Percentiles rank a stretch among this genome's conserved stretches.
These are phyloP conservation scores for Ceratocystis alfenasii DNA, from an alignment of 2,329 filamentous ascomycete species.

Conservation along the genomic window DNA sequence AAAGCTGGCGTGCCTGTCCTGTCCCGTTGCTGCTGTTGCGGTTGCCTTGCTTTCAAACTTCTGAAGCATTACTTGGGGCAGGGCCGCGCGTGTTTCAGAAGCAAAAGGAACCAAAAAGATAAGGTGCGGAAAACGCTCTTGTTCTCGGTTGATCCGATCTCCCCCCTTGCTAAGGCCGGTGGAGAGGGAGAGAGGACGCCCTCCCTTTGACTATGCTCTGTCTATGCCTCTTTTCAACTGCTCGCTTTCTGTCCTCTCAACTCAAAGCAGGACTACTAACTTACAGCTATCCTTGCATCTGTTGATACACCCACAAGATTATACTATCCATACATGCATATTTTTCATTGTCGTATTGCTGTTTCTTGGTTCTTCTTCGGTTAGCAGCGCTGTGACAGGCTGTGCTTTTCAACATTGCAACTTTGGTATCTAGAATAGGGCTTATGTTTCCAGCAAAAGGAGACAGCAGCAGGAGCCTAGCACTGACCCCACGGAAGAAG, in stretches of 20 bases:
- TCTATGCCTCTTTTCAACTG: too few species aligned
- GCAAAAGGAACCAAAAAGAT: not conserved
- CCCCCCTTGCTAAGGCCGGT: not conserved
- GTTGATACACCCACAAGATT: too few species aligned
- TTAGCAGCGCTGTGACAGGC: conserved; percentile 1
- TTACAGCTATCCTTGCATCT: too few species aligned
- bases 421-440: not conserved
- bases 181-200: too few species aligned
- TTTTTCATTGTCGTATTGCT: too few species aligned
- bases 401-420: not conserved
- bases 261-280: too few species aligned
- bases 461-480: too few species aligned
- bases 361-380: not conserved
- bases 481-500: not conserved
- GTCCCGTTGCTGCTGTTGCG: not conserved
- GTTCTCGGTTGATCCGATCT: not conserved
- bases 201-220: too few species aligned
- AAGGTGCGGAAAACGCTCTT: not conserved
- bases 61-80: not conserved
- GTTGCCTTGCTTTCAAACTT: not conserved
- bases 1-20: not conserved
- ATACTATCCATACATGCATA: too few species aligned
- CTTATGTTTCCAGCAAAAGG: not conserved
- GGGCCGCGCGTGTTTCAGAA: not conserved
- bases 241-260: too few species aligned